phyloP scores from a whole-genome alignment of 345 rosid genomes.

The Camelina sativa region DNA sequence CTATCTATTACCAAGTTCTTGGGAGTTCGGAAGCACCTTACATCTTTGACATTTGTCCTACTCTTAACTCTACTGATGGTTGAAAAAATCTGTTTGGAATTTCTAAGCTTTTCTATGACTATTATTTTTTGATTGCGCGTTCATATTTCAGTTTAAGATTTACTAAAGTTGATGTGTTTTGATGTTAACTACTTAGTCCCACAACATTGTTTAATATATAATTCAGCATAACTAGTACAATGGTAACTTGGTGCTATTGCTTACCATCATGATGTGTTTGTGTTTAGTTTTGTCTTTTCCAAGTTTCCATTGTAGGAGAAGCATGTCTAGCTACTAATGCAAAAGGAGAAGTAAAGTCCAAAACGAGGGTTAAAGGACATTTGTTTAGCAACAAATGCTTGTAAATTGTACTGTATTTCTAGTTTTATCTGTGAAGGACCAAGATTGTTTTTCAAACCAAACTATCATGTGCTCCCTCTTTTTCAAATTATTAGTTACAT shows the following conservation, averaged over 20 bases:
- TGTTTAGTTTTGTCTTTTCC: constrained; percentile 6
- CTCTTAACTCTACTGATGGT: background rate
- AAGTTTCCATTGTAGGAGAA: background rate
- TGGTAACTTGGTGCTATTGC: background rate
- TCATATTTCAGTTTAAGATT: background rate
- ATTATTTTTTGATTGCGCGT: background rate
- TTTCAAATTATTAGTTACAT: background rate
- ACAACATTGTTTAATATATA: background rate
- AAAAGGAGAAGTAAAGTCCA: background rate
- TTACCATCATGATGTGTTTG: constrained; percentile 4
- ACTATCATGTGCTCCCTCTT: background rate
- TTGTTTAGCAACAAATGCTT: constrained; percentile 1
- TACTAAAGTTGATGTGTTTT: background rate
- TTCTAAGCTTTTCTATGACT: background rate
- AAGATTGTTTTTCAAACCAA: background rate
- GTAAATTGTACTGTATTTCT: background rate
- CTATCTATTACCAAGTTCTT: constrained; percentile 42
- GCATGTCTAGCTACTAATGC: too few relatives aligned
- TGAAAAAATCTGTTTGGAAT: background rate
- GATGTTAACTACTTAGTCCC: background rate
- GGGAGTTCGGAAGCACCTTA: constrained; percentile 58
- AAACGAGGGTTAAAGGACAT: constrained; percentile 7
- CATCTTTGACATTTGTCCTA: constrained; percentile 17
- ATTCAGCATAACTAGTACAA: background rate
- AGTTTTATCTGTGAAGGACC: background rate